A percentile compares a stretch with the other conserved stretches of the same genome.
These are phyloP conservation scores for Leccinellum luteum DNA, from an alignment of 768 basidiomycete species.

Conservation along the genomic window DNA sequence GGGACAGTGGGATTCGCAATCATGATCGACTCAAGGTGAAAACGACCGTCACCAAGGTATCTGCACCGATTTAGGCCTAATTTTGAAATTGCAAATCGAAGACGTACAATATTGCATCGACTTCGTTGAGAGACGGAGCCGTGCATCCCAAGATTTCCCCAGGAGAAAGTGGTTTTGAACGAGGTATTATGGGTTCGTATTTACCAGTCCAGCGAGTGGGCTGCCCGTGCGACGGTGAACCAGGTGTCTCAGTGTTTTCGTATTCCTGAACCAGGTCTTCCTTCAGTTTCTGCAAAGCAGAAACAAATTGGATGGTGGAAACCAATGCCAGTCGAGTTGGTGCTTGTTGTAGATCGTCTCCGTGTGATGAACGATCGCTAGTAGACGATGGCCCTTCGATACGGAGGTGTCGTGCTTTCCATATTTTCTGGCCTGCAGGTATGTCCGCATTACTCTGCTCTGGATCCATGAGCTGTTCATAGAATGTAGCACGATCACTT, in stretches of 20 bases:
- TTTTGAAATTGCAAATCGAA: not conserved
- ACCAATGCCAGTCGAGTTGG: conserved; percentile 84
- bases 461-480: conserved; percentile 56
- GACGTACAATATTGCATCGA: conserved; percentile 89
- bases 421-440: conserved; percentile 44
- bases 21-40: conserved; percentile 99
- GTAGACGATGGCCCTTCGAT: conserved; percentile 47
- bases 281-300: conserved; percentile 84
- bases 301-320: conserved; percentile 97
- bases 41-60: conserved; percentile 96
- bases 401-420: conserved; percentile 45
- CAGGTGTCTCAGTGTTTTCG: conserved; percentile 3
- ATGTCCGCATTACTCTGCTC: conserved; percentile 49
- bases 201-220: conserved; percentile 49
- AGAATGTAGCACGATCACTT: conserved; percentile 63
- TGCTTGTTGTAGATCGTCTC: conserved; percentile 19
- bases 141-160: conserved; percentile 98
- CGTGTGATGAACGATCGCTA: conserved; percentile 1
- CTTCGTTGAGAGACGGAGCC: conserved; percentile 72
- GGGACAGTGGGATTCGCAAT: conserved; percentile 96
- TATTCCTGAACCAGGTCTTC: conserved; percentile 62
- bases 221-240: conserved; percentile 3
- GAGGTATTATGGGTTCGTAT: conserved; percentile 77
- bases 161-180: conserved; percentile 89
- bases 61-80: conserved; percentile 39